Base-by-base conservation (phyloP, 257 asterid species). In the Solanum lycopersicoides region DNA sequence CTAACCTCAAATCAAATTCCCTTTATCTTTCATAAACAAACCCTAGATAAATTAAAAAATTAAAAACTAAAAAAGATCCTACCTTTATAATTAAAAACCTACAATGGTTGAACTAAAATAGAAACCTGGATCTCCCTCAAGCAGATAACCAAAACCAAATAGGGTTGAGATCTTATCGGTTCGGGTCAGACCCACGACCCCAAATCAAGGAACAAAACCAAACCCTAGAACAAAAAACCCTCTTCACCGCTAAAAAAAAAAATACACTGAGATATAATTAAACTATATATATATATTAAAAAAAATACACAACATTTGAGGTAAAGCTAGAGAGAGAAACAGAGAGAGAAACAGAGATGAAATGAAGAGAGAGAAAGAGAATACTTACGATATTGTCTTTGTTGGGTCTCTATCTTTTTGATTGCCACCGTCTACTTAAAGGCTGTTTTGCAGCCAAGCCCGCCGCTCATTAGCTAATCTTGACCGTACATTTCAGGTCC, bases 371-470 rank as follows among this genome's bases (percentile, higher is more conserved):
- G 79, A 90, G 73, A 89, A 87, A 72, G 42, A 90, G 89, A 84
- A 86, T 45, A 90, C 93, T 93, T 93, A 89, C 92, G 92, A 91
- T 90, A 83, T 83, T 89, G 88, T 86, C 69, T 60, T 50, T 93
- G 90, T 82, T 83, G 89, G 88, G 89, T 90, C 68, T 90, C 84
- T 56, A 20, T 20, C 66, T 56, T 77, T 75, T 75, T 80, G 85
- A 73, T 85, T 79, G 79, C 83, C 86, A 87, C 84, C 88, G 74
- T 87, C 72, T 45, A 87, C 89, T 86, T 89, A 90, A 86, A 90
- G 92, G 88, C 56, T 66, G 77, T 65, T 47, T 72, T 28, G 83
- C 87, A 82, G 84, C 71, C 23, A 83, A 86, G 88, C 86, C 89
- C 88, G 83, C 90, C 90, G 87, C 23, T 39, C 12, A 14, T 63